Base-by-base conservation (phyloP, 169 alveolate species). In the Babesia bigemina region DNA sequence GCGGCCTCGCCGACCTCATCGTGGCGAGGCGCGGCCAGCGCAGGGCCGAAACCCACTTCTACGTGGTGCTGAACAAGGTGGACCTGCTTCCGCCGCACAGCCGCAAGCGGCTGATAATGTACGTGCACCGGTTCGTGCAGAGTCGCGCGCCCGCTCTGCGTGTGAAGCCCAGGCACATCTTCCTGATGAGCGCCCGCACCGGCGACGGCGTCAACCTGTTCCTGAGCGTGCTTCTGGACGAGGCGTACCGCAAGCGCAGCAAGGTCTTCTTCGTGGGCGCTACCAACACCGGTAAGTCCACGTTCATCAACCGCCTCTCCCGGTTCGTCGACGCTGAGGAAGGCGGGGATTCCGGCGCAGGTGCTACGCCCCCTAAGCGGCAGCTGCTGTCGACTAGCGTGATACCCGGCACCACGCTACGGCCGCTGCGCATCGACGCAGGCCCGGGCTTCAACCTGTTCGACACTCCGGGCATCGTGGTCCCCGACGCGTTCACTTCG, bases 391-490 rank as follows among this genome's bases (percentile, higher is more conserved):
- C 89, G 12, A 79, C 84, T 22, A 90, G 94, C 62, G 83, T 90
- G 29, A 75, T 90, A 8, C 94, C 94, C 48, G 94, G 94, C 22
- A 86, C 92, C 6, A 90, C 94, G 4, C 63, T 90, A 63, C 71
- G 85, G 47, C 85, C 86, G 47, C 70, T 90, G 55, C 62, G 81
- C 39, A 86, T 90, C 29, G 75, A 77, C 67, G 66, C 84, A 55
- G 91, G 86, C 7, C 70, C 75, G 4, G 67, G 77, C 22, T 60
- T 84, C 74, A 85, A 87, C 22, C 70, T 90, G 44, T 86, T 67
- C 45, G 94, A 90, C 76, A 90, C 94, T 11, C 94, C 94, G 4
- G 94, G 94, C 22, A 90, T 90, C 19, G 85, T 90, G 36, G 79
- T 90, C 4, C 66, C 76, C 29, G 65, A 84, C 48, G 79, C 94